Conservation (phyloP, 2,329 filamentous ascomycete species). For the Chrysosporium queenslandicum region DNA sequence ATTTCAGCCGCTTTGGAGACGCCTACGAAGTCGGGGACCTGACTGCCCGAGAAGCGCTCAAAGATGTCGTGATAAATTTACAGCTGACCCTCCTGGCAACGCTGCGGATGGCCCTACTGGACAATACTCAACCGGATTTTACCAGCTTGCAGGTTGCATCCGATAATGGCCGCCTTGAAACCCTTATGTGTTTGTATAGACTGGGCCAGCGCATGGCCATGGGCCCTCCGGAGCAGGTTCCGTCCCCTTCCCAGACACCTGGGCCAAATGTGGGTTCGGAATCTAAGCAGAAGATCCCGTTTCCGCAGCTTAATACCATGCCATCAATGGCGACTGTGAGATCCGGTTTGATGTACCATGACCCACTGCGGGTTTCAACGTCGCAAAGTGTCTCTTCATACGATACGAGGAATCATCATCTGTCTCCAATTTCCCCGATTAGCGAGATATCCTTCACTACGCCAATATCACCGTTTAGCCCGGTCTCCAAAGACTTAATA, state of each 20-base stretch:
- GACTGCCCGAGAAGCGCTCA: constrained; percentile 31
- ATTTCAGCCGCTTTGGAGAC: constrained; percentile 28
- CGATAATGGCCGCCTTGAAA: constrained; percentile 29
- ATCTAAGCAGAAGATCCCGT: background rate
- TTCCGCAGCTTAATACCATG: background rate
- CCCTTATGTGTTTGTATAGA: constrained; percentile 29
- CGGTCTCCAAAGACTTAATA: background rate
- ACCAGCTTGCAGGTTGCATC: constrained; percentile 27
- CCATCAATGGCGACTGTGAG: background rate
- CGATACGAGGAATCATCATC: background rate
- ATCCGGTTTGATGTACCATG: background rate
- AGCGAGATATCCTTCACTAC: background rate
- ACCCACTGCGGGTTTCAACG: background rate
- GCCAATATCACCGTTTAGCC: constrained; percentile 2
- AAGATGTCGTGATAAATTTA: constrained; percentile 32
- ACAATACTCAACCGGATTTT: constrained; percentile 27
- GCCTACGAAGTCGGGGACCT: constrained; percentile 30
- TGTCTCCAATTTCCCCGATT: background rate
- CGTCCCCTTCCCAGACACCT: constrained; percentile 1
- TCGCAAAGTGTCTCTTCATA: constrained; percentile 2
- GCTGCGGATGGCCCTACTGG: constrained; percentile 26
- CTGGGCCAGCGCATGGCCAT: constrained; percentile 26
- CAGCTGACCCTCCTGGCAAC: constrained; percentile 29
- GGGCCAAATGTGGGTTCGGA: constrained; percentile 2
- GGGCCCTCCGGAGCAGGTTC: background rate